Base-by-base conservation (phyloP, 2,329 filamentous ascomycete species). In the Oidium heveae region DNA sequence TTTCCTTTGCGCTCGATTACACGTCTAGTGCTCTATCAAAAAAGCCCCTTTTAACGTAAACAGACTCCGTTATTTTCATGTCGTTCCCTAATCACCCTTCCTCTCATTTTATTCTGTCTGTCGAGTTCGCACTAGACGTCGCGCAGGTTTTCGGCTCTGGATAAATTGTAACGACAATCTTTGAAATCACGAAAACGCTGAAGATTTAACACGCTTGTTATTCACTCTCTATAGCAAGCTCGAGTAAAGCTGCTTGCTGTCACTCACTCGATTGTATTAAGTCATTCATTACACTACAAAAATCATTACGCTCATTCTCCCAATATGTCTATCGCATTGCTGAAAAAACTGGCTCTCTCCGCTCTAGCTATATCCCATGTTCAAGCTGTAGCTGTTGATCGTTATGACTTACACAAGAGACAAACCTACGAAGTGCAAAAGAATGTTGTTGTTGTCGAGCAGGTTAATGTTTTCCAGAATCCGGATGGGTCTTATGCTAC, bases 341-440 rank as follows among this genome's bases (percentile, higher is more conserved):
- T 28, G 13, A 49, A 22, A 12, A 24, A 15, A 12, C 10, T n/a
- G 24, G 44, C 32, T 16, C 12, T 28, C 18, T 28, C 32, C 6
- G 15, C 32, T 13, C 18, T 49, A 34, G 55, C 61, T 16, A 61
- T 61, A 60, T 61, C 65, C 59, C 62, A 64, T 61, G 58, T 61
- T 59, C 61, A 60, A 56, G 61, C 61, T 54, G 59, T 58, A 50
- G 34, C 61, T 18, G 60, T 61, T 51, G 58, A 57, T 22, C 58
- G 56, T 20, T 55, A 56, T 39, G 44, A 56, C 46, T 43, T 59
- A 13, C 56, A 54, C 16, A 60, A 60, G 55, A 58, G 63, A 55
- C 58, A 59, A 20, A 28, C 54, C 12, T 59, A 56, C 18, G 32
- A 58, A 10, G 57, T 60, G 20, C 58, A 55, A 41, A 60, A 63